Evolutionary conservation across 257 asterid genomes (phyloP).

Genomic region (Solanum bukasovii): DNA sequence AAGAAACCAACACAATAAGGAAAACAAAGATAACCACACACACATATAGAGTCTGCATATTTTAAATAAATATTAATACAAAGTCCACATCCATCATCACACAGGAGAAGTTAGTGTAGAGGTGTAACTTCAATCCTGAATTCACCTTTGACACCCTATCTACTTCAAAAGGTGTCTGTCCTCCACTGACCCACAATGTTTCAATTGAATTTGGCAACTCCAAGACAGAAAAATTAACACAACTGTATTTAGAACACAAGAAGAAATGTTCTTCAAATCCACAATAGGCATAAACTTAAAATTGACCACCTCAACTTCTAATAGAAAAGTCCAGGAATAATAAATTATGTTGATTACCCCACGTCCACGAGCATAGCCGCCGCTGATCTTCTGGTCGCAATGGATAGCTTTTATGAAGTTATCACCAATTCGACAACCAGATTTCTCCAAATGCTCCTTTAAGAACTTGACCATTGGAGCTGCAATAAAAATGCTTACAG

Average conservation of each 20-base stretch:
- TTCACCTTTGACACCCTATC: background rate
- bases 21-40: background rate
- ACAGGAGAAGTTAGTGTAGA: background rate
- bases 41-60: background rate
- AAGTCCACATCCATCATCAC: background rate
- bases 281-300: background rate
- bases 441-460: constrained; percentile 60
- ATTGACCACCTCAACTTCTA: background rate
- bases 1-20: background rate
- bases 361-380: background rate
- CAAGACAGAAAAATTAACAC: background rate
- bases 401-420: constrained; percentile 50
- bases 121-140: background rate
- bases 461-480: constrained; percentile 75
- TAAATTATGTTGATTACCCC: background rate
- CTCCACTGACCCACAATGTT: background rate
- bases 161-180: background rate
- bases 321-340: background rate
- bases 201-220: background rate
- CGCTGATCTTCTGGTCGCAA: constrained; percentile 17
- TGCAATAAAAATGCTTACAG: constrained; percentile 11
- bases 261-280: background rate
- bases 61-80: background rate
- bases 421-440: constrained; percentile 51
- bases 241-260: background rate